Conservation (phyloP, 2,329 filamentous ascomycete genomes). For the Paracoccidioides lutzii region DNA sequence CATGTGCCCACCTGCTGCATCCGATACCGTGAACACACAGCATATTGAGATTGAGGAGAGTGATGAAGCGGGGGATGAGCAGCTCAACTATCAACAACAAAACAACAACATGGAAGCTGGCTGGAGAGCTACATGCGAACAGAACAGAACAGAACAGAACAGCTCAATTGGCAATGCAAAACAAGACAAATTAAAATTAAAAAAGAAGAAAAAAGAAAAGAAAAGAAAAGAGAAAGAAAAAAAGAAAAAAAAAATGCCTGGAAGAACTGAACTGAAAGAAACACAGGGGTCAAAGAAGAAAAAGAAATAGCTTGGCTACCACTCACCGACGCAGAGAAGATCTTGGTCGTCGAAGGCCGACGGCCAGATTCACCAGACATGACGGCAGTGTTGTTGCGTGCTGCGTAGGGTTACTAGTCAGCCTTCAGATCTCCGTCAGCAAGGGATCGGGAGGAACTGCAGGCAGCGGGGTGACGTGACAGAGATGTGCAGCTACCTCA, state of each 20-base stretch:
- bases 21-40: not conserved
- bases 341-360: constrained; percentile 23
- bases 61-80: not conserved
- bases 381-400: constrained; percentile 12
- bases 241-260: not conserved
- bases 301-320: not conserved
- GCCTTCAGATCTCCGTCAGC: not conserved
- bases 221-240: not conserved
- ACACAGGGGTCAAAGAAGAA: not conserved
- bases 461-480: too few relatives aligned
- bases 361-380: constrained; percentile 18
- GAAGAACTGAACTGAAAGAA: not conserved
- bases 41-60: not conserved
- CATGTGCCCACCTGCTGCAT: constrained; percentile 6
- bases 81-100: not conserved
- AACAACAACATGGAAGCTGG: not conserved
- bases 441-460: too few relatives aligned
- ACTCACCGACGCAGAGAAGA: constrained; percentile 26
- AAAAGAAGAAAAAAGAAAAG: constrained; percentile 2
- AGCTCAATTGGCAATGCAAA: not conserved
- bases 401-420: not conserved
- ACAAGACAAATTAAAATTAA: not conserved
- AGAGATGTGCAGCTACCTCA: too few relatives aligned
- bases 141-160: not conserved
- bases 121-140: not conserved